Conservation (phyloP, 2,329 filamentous ascomycete species). For the Aspergillus nomiae region DNA sequence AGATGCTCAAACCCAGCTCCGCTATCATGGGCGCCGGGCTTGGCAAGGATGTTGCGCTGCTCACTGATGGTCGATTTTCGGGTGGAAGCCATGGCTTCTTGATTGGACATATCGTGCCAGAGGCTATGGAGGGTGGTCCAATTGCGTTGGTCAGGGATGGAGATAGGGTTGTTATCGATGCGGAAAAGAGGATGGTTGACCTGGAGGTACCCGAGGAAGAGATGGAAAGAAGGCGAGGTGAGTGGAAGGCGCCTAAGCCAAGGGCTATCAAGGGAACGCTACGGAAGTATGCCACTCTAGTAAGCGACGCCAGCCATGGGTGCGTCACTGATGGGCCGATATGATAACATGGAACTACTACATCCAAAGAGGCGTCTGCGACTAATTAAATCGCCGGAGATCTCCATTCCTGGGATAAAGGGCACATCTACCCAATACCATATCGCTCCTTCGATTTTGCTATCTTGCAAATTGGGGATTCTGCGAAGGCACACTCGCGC, state of each 20-base stretch:
- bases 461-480: no score
- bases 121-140: constrained; percentile 15
- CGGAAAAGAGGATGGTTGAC: constrained; percentile 12
- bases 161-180: constrained; percentile 15
- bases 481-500: no score
- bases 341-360: no score
- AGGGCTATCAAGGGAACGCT: constrained; percentile 11
- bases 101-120: constrained; percentile 31
- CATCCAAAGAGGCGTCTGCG: rapidly evolving
- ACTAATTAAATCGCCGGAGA: no score
- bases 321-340: constrained; percentile 12
- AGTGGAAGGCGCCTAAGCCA: constrained; percentile 6
- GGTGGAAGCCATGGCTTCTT: constrained; percentile 49
- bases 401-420: no score
- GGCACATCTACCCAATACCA: no score
- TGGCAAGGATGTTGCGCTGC: constrained; percentile 37
- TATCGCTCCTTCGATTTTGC: no score
- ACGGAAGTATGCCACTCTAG: constrained; percentile 14
- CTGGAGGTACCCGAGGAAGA: constrained; percentile 1
- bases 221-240: constrained; percentile 8
- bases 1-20: constrained; percentile 71
- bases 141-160: constrained; percentile 13
- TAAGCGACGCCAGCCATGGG: constrained; percentile 15
- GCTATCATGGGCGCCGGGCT: constrained; percentile 75
- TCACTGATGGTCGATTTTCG: constrained; percentile 46